These are phyloP conservation scores for Hyparrhenia diplandra DNA, from an alignment of 176 grass and related monocot genomes.

Conservation along the genomic window DNA sequence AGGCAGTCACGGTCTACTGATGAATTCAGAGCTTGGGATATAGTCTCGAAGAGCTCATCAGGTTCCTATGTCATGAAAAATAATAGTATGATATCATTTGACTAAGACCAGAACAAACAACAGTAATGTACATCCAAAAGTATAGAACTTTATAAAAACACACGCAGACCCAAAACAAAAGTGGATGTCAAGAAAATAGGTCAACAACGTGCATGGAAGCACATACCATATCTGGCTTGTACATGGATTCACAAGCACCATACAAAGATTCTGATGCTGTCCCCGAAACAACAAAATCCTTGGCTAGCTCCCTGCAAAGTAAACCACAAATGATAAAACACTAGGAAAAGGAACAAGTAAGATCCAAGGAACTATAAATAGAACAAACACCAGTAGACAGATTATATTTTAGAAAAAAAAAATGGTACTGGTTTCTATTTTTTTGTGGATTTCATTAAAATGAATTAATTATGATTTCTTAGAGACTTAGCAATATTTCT, in stretches of 20 bases:
- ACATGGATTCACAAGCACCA: slow-evolving; percentile 99
- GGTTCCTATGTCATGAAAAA: slow-evolving; percentile 60
- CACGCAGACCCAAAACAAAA: background rate
- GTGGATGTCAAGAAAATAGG: background rate
- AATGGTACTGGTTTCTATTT: background rate
- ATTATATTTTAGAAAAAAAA: background rate
- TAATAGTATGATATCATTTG: background rate
- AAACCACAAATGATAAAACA: background rate
- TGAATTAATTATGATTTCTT: background rate
- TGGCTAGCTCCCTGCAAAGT: slow-evolving; percentile 81
- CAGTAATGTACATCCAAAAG: background rate
- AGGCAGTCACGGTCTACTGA: slow-evolving; percentile 95
- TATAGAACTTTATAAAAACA: background rate
- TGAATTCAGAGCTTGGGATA: slow-evolving; percentile 83
- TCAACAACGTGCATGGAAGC: background rate
- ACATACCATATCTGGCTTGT: slow-evolving; percentile 96
- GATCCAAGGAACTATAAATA: background rate
- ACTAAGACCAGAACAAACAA: background rate
- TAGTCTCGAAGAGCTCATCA: slow-evolving; percentile 92
- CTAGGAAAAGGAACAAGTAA: background rate
- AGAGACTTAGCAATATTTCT: background rate
- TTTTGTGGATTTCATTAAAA: background rate
- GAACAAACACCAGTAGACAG: background rate
- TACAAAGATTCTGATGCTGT: slow-evolving; percentile 91
- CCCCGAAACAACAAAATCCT: slow-evolving; percentile 99